Evolutionary conservation across 495 filamentous ascomycete species (phyloP), one percentile per base, ranked within the genome.

Genomic region (Penicillium verhagenii): DNA sequence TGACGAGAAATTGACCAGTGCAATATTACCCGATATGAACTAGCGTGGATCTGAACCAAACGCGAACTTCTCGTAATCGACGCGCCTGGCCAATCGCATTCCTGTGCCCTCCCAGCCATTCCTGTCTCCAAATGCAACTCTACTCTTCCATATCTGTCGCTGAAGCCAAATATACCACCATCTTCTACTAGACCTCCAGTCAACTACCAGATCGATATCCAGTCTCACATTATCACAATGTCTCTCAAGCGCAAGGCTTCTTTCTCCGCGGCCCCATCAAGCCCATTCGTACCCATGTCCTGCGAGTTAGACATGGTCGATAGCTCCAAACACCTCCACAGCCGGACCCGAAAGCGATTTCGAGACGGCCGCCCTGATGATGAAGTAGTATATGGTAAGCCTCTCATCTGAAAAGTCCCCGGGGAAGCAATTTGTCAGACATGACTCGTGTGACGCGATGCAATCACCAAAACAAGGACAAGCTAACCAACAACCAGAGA

Each of bases 231-330:
- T 8, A 6, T 14, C 10, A 52, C 26, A 35, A 81, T 81, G 78
- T 68, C 75, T 39, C 70, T 76, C 65, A 81, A 81, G 61, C 79
- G 78, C 57, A 81, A 81, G 54, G 74, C 76, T 45, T 79, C 77
- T 1, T 73, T 69, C 50, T 59, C 72, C 9, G 62, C 60, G 13
- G 48, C 68, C 20, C 58, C 68, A 18, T 71, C 65, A 44, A 72
- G 70, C 25, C 72, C 56, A 35, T 60, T 49, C 24, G 47, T 58
- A 6, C 70, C 72, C 19, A 63, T 64, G 51, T 66, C 58, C 14
- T 63, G 57, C 19, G 59, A 58, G 37, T 57, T 58, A 50, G 61
- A 60, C 37, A 57, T 67, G 47, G 56, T 65, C 35, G 66, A 67
- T 44, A 59, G 58, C 24, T 70, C 73, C 18, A 67, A 71, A 33